These are phyloP conservation scores for Herpetospermum pedunculosum DNA, from an alignment of 306 rosid genomes.

Conservation along the genomic window DNA sequence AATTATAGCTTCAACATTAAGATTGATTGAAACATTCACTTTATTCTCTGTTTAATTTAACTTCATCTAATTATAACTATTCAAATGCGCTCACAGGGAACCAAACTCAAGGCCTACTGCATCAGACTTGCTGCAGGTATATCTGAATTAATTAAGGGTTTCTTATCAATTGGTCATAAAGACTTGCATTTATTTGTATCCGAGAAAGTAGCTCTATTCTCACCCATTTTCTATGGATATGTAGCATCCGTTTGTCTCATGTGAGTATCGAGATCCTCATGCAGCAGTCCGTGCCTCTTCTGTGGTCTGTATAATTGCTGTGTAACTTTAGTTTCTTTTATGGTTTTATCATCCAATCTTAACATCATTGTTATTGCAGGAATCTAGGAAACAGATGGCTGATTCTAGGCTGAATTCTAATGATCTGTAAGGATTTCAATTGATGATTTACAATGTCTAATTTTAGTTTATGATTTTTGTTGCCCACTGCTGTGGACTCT, in stretches of 20 bases:
- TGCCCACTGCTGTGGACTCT: constrained; percentile 11
- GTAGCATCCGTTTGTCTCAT: constrained; percentile 85
- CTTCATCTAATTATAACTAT: not conserved
- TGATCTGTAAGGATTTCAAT: constrained; percentile 44
- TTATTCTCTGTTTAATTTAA: not conserved
- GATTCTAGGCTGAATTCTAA: constrained; percentile 35
- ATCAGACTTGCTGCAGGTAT: constrained; percentile 74
- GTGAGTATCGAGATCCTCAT: constrained; percentile 38
- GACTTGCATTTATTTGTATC: not conserved
- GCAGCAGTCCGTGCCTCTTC: constrained; percentile 30
- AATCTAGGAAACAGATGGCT: constrained; percentile 37
- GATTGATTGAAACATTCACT: not conserved
- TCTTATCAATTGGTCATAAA: not conserved
- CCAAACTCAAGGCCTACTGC: constrained; percentile 69
- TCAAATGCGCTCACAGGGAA: constrained; percentile 61
- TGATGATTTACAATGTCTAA: constrained; percentile 16
- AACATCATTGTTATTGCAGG: constrained; percentile 28
- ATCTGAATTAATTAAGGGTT: not conserved
- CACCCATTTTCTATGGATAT: not conserved
- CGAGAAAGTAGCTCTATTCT: not conserved
- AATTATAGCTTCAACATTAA: not conserved
- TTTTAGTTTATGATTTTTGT: not conserved
- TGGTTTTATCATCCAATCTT: constrained; percentile 10
- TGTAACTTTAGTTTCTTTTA: constrained; percentile 11
- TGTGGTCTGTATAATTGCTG: constrained; percentile 39